phyloP scores from a whole-genome alignment of 2,329 filamentous ascomycete genomes.

The Colletotrichum acutatum region DNA sequence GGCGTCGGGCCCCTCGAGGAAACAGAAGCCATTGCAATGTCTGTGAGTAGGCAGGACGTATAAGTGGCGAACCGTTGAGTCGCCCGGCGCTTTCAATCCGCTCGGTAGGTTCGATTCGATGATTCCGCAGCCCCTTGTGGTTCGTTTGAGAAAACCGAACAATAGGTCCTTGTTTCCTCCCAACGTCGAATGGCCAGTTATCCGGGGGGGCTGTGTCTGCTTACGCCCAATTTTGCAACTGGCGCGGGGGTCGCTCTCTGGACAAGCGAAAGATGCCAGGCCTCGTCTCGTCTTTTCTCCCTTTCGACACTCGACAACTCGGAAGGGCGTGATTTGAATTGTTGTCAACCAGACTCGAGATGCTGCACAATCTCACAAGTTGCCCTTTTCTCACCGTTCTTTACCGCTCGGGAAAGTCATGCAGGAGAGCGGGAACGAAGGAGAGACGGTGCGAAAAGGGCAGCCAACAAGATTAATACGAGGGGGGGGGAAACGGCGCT shows the following conservation, averaged over 20 bases:
- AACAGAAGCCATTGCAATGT: slow-evolving; percentile 50
- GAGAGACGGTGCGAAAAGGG: slow-evolving; percentile 1
- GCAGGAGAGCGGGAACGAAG: slow-evolving; percentile 24
- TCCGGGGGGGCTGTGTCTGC: slow-evolving; percentile 14
- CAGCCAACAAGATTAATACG: slow-evolving; percentile 28
- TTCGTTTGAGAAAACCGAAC: neutral
- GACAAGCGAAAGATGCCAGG: neutral
- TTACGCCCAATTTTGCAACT: slow-evolving; percentile 11
- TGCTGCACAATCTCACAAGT: neutral
- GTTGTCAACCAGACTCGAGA: neutral
- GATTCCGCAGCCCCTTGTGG: neutral
- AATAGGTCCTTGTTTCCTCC: neutral
- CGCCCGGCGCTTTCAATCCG: neutral
- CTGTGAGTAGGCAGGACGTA: neutral
- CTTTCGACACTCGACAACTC: neutral
- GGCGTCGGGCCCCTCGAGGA: slow-evolving; percentile 52
- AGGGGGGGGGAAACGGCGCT: slow-evolving; percentile 1
- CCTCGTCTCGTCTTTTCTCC: neutral
- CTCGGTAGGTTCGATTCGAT: neutral
- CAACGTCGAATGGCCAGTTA: slow-evolving; percentile 10
- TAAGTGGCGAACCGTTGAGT: neutral
- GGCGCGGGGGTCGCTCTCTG: slow-evolving; percentile 5
- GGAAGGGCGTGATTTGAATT: neutral
- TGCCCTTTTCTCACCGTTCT: neutral
- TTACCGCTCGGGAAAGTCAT: slow-evolving; percentile 13